phyloP scores from a whole-genome alignment of 2,329 filamentous ascomycete species.

The Claviceps africana region DNA sequence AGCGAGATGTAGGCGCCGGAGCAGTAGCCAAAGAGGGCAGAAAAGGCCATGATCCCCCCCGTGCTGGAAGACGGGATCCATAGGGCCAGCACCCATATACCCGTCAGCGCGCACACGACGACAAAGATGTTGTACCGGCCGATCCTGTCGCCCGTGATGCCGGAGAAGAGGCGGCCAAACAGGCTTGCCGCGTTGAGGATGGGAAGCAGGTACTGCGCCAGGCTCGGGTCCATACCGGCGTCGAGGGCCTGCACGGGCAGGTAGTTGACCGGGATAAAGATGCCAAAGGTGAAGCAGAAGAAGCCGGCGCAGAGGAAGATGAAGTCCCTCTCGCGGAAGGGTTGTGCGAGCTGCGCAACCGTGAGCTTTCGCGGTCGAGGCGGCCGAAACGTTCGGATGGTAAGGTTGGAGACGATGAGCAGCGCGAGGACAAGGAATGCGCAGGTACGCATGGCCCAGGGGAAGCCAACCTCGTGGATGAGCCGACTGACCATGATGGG shows the following conservation, averaged over 20 bases:
- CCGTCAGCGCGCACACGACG: constrained; percentile 18
- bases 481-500: constrained; percentile 19
- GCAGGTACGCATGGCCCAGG: constrained; percentile 20
- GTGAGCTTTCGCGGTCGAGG: constrained; percentile 8
- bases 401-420: constrained; percentile 17
- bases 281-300: constrained; percentile 18
- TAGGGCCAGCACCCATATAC: constrained; percentile 1
- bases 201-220: constrained; percentile 22
- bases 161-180: constrained; percentile 22
- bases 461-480: constrained; percentile 16
- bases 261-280: constrained; percentile 20
- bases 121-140: constrained; percentile 30
- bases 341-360: constrained; percentile 13
- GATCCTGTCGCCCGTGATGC: constrained; percentile 20
- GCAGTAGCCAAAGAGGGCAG: constrained; percentile 27
- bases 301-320: constrained; percentile 14
- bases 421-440: constrained; percentile 12
- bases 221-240: constrained; percentile 10
- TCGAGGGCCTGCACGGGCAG: constrained; percentile 11
- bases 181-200: constrained; percentile 26
- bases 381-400: constrained; percentile 10
- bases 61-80: constrained; percentile 9
- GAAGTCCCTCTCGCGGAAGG: constrained; percentile 16
- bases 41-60: constrained; percentile 27
- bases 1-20: constrained; percentile 28